phyloP scores from a whole-genome alignment of 768 basidiomycete species.

The Macrolepiota dolichaula region DNA sequence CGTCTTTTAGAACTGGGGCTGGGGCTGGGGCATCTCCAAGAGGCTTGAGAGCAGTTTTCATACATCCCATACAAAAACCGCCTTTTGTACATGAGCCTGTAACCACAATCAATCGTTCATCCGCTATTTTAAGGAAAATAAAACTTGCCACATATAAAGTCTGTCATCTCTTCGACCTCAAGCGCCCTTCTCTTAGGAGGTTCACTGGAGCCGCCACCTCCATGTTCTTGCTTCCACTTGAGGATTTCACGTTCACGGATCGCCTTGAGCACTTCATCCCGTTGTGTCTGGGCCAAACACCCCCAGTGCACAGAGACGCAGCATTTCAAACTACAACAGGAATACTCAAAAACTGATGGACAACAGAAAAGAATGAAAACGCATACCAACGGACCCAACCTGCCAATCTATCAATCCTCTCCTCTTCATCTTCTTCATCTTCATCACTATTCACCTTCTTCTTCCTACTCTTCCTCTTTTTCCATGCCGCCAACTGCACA shows the following conservation, averaged over 20 bases:
- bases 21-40: constrained; percentile 4
- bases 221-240: constrained; percentile 31
- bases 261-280: constrained; percentile 71
- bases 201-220: constrained; percentile 18
- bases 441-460: constrained; percentile 41
- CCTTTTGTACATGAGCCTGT: constrained; percentile 65
- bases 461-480: constrained; percentile 33
- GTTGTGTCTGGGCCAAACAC: constrained; percentile 63
- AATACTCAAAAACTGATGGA: neutral
- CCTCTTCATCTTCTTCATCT: constrained; percentile 47
- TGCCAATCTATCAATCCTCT: constrained; percentile 49
- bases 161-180: constrained; percentile 57
- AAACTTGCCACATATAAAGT: constrained; percentile 66
- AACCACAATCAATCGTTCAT: neutral
- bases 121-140: neutral
- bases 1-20: neutral
- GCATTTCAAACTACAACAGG: constrained; percentile 60
- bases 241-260: constrained; percentile 48
- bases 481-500: constrained; percentile 37
- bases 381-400: constrained; percentile 85
- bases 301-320: constrained; percentile 76
- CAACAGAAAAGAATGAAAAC: neutral
- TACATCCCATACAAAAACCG: constrained; percentile 76
- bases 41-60: constrained; percentile 49
- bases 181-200: constrained; percentile 44